A percentile compares a stretch with the other conserved stretches of the same genome.
These are phyloP conservation scores for Penicillium janthinellum DNA, from an alignment of 2,329 filamentous ascomycete genomes.

Conservation along the genomic window DNA sequence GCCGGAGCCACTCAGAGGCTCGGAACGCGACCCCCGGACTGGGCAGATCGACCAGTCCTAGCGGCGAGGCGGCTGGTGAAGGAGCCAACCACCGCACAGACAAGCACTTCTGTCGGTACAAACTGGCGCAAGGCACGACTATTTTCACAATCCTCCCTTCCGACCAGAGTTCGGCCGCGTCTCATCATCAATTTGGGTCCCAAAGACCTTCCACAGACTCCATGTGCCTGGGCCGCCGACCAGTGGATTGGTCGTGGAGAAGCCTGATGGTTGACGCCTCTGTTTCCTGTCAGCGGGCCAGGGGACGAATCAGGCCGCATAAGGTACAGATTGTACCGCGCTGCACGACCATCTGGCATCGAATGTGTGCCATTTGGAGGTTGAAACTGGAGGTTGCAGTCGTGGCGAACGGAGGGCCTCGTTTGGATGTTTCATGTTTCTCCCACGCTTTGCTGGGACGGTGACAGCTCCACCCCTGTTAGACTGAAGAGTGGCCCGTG, in stretches of 20 bases:
- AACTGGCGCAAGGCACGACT: conserved; percentile 15
- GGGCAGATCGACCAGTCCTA: conserved; percentile 14
- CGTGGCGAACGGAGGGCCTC: neutral
- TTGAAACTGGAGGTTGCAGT: conserved; percentile 15
- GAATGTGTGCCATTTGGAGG: neutral
- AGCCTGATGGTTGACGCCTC: conserved; percentile 17
- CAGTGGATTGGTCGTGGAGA: conserved; percentile 14
- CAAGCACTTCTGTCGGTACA: neutral
- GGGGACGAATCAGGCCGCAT: conserved; percentile 16
- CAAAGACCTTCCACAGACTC: conserved; percentile 6
- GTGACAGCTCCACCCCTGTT: conserved; percentile 16
- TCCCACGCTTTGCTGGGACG: neutral
- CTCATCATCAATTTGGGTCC: conserved; percentile 21
- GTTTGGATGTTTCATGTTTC: conserved; percentile 16
- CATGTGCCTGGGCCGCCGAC: conserved; percentile 8
- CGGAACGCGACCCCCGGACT: conserved; percentile 9
- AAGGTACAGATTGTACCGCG: conserved; percentile 4
- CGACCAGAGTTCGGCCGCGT: conserved; percentile 7
- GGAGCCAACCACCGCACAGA: conserved; percentile 22
- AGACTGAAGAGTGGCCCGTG: neutral
- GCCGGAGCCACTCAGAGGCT: conserved; percentile 17
- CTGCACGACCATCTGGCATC: neutral
- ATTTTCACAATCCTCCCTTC: neutral
- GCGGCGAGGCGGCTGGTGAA: conserved; percentile 21
- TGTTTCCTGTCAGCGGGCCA: conserved; percentile 14